phyloP scores from a whole-genome alignment of 2,329 filamentous ascomycete genomes.

The Trichoderma koningii region DNA sequence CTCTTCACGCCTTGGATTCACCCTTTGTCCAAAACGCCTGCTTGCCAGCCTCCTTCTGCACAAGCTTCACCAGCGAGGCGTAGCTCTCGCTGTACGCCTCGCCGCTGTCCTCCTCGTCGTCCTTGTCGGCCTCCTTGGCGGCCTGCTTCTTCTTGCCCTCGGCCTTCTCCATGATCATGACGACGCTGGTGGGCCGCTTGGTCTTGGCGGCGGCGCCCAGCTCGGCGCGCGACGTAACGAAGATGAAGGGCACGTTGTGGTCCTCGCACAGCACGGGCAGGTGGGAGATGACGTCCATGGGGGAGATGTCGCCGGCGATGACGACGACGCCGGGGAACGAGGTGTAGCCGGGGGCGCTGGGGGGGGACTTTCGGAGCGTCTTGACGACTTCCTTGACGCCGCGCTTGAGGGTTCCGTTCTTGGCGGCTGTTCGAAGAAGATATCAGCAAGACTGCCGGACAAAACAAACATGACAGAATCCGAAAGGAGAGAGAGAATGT shows the following conservation, averaged over 20 bases:
- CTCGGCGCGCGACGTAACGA: slow-evolving; percentile 88
- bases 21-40: slow-evolving; percentile 54
- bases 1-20: slow-evolving; percentile 37
- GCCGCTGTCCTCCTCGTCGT: slow-evolving; percentile 51
- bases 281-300: slow-evolving; percentile 98
- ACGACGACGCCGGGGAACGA: slow-evolving; percentile 76
- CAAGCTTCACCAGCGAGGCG: slow-evolving; percentile 65
- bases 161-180: slow-evolving; percentile 74
- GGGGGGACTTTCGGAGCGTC: slow-evolving; percentile 87
- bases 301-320: slow-evolving; percentile 95
- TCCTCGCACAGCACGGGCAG: slow-evolving; percentile 98
- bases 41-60: slow-evolving; percentile 65
- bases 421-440: slow-evolving; percentile 66
- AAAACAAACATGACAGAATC: too few species aligned
- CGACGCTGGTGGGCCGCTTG: slow-evolving; percentile 93
- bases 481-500: background rate
- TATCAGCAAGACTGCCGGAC: background rate
- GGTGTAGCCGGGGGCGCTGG: slow-evolving; percentile 64
- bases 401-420: slow-evolving; percentile 92
- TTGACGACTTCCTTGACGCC: slow-evolving; percentile 99
- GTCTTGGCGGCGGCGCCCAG: slow-evolving; percentile 91
- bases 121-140: slow-evolving; percentile 46
- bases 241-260: slow-evolving; percentile 96
- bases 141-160: slow-evolving; percentile 47
- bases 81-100: slow-evolving; percentile 66